Evolutionary conservation across 768 basidiomycete genomes (phyloP).

Genomic region (Boletus barrowsii): DNA sequence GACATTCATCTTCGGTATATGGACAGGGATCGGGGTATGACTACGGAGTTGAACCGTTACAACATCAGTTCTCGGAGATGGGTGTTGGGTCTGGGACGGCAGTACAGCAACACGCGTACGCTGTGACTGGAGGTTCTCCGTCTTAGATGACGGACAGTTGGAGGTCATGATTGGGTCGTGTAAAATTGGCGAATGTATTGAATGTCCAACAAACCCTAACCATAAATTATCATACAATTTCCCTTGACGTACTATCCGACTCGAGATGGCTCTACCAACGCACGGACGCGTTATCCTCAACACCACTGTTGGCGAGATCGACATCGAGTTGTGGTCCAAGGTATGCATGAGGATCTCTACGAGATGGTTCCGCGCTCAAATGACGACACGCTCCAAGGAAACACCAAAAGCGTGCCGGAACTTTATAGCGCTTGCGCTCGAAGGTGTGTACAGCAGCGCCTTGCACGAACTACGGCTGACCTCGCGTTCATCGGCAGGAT

Average conservation of each 20-base stretch:
- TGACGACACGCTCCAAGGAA: slow-evolving; percentile 51
- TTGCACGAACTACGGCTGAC: slow-evolving; percentile 3
- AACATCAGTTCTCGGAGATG: slow-evolving; percentile 34
- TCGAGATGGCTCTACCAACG: slow-evolving; percentile 76
- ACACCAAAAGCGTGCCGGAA: slow-evolving; percentile 92
- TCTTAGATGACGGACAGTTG: slow-evolving; percentile 4
- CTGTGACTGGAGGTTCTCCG: slow-evolving; percentile 17
- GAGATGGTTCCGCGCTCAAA: neutral
- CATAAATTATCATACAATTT: slow-evolving; percentile 4
- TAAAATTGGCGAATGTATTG: neutral
- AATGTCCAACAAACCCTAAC: slow-evolving; percentile 19
- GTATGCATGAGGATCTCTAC: slow-evolving; percentile 35
- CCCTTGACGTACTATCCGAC: neutral
- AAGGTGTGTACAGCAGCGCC: slow-evolving; percentile 55
- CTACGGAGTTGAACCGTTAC: slow-evolving; percentile 21
- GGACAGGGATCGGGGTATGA: slow-evolving; percentile 23
- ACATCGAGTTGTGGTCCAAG: slow-evolving; percentile 93
- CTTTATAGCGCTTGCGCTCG: slow-evolving; percentile 83
- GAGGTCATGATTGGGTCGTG: neutral
- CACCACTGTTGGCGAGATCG: slow-evolving; percentile 84
- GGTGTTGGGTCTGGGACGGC: slow-evolving; percentile 20
- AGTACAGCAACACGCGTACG: slow-evolving; percentile 22
- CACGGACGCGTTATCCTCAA: slow-evolving; percentile 83
- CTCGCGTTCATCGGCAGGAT: slow-evolving; percentile 50
- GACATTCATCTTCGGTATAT: slow-evolving; percentile 19